Base-by-base conservation (phyloP, 441 rosid species). In the Bruguiera hainesii region DNA sequence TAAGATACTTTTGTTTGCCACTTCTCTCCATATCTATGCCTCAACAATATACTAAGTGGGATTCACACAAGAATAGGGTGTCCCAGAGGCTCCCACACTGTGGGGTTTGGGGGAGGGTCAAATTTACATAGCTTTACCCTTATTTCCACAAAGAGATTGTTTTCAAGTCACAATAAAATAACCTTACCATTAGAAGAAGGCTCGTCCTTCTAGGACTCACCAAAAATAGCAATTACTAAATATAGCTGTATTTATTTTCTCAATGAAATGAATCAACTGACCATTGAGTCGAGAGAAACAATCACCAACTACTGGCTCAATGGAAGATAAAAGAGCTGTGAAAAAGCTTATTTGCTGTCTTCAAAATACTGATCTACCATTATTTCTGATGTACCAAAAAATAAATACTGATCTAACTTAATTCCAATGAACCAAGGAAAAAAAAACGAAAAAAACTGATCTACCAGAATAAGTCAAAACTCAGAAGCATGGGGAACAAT, bases 401-500 rank as follows among this genome's bases (percentile, higher is more conserved):
- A 25, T 25, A 25, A 25, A 25, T 25, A 25, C 26, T 25, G 26
- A 26, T 26, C 26, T 26, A 26, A 26, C 26, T 26, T 26, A 26
- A 26, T 26, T 26, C 26, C 26, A 26, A 26, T 26, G 0, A 39
- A 55, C 37, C 37, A 33, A 33, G 37, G 1, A 1, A 1, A 0
- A 39, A 39, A 39, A 37, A 6, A 23, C 23, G 23, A 37, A 56
- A 49, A 19, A 61, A 6, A 25, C 13, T 55, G 4, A 46, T 58
- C 63, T 30, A 46, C 48, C 35, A 33, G 37, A 25, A 39, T 16
- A 39, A 15, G 25, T 35, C 20, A 63, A 5, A 48, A 63, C 66
- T 35, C 42, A 26, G 66, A 63, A 63, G 52, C n/a, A 11, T 33
- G 15, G 3, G 30, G 59, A 64, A 20, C 29, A 60, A 37, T 82